These are phyloP conservation scores for Taphrina deformans DNA, from an alignment of 1,139 yeast genomes.

Conservation along the genomic window DNA sequence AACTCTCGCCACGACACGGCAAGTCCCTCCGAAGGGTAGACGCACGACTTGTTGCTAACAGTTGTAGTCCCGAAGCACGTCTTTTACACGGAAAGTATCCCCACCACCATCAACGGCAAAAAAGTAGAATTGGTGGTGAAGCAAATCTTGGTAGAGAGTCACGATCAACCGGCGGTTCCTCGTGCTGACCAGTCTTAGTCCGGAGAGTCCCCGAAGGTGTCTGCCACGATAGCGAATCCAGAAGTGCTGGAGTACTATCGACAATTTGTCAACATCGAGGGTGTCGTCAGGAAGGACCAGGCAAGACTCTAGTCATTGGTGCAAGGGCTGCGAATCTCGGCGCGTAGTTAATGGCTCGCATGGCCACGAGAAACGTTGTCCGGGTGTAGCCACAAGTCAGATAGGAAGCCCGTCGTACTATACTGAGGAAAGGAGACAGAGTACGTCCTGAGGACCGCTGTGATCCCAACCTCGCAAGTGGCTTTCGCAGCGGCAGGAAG, in stretches of 20 bases:
- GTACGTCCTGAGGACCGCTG: too few species aligned
- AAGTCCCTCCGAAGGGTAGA: background rate
- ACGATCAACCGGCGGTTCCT: background rate
- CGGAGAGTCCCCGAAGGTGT: constrained; percentile 37
- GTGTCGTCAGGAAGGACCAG: constrained; percentile 2
- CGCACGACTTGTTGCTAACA: constrained; percentile 2
- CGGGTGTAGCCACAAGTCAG: background rate
- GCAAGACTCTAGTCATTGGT: background rate
- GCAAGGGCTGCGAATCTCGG: too few species aligned
- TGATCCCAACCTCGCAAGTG: too few species aligned
- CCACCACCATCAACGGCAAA: constrained; percentile 41
- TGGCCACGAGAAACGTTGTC: background rate
- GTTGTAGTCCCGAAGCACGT: constrained; percentile 38
- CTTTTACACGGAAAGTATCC: constrained; percentile 39
- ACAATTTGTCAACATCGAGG: constrained; percentile 37
- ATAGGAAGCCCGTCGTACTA: too few species aligned
- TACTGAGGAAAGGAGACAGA: too few species aligned
- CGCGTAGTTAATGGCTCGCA: too few species aligned
- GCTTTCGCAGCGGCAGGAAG: too few species aligned
- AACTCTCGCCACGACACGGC: constrained; percentile 40
- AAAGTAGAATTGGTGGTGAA: constrained; percentile 40
- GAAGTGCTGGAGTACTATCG: constrained; percentile 39
- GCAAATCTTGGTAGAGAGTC: constrained; percentile 33
- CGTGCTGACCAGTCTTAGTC: constrained; percentile 27
- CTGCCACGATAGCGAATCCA: constrained; percentile 40